Base-by-base conservation (phyloP, 495 filamentous ascomycete species). In the Penicillium soppii region DNA sequence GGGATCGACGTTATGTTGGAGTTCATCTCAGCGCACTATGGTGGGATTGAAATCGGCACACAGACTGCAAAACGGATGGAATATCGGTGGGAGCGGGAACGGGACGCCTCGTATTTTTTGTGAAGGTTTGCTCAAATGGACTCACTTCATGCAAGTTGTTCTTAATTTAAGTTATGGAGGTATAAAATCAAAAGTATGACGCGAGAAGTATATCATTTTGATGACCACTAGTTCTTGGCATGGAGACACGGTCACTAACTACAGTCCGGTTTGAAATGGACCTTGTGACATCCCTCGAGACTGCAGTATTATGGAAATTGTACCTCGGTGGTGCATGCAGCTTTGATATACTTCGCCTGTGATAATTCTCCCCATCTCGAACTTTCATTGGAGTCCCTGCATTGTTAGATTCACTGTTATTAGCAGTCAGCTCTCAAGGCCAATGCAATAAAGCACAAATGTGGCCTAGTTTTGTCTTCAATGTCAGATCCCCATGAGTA, bases 1-100 rank as follows among this genome's bases (percentile, higher is more conserved):
- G 46, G 46, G 13, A 49, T 49, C n/a, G 46, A 49, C 30, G 46
- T 49, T 3, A 49, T 40, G 46, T 25, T 49, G 25, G 46, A 49
- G 26, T 49, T 40, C 22, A 32, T 49, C 4, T 49, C 46, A 7
- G 46, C 36, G 25, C 36, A 49, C 40, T 49, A 49, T 29, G 46
- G 46, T 10, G 46, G 46, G 6, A 29, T 41, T 4, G 26, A 30
- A n/a, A 19, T 49, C 26, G 46, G 46, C 0, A 32, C 16, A 19
- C 36, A 49, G 8, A 49, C 46, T 16, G 35, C 46, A 4, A 40
- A 30, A 12, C 46, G 46, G 13, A 49, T 49, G 46, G 46, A 49
- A 19, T 49, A 49, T 23, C 46, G 36, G 15, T 49, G 46, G 46
- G 46, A 49, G 26, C 35, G 46, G 15, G 46, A 49, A 17, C 26